Conservation (phyloP, 192 early-diverging fungal species). For the Coemansia nantahalensis region DNA sequence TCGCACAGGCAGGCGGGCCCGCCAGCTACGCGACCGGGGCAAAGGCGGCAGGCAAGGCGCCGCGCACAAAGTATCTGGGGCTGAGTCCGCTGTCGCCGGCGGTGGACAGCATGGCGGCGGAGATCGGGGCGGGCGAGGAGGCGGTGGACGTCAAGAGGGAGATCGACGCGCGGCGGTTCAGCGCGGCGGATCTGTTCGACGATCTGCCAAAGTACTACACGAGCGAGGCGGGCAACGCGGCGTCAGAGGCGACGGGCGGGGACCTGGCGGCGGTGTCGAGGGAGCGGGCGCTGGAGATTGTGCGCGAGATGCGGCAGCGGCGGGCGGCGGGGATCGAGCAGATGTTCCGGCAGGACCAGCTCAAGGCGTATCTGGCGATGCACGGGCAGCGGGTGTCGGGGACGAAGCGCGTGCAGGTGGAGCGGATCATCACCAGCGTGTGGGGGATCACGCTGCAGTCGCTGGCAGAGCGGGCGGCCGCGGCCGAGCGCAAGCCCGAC, state of each 20-base stretch:
- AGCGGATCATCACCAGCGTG: conserved; percentile 30
- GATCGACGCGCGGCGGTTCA: conserved; percentile 34
- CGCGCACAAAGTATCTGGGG: background rate
- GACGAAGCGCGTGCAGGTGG: conserved; percentile 19
- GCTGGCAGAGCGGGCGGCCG: conserved; percentile 9
- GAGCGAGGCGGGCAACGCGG: conserved; percentile 1
- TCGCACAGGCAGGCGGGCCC: too few species aligned
- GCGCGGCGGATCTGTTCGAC: conserved; percentile 17
- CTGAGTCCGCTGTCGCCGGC: conserved; percentile 20
- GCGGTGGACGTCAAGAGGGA: conserved; percentile 9
- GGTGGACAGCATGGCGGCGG: conserved; percentile 10
- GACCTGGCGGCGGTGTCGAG: conserved; percentile 8
- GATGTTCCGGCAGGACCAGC: conserved; percentile 22
- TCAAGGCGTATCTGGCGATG: conserved; percentile 22
- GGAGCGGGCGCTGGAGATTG: background rate
- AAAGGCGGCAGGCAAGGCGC: background rate
- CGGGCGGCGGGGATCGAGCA: conserved; percentile 5
- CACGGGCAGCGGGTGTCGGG: conserved; percentile 8
- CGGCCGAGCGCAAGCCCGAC: conserved; percentile 2
- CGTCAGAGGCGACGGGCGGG: background rate
- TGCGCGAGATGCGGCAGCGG: conserved; percentile 10
- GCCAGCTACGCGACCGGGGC: too few species aligned
- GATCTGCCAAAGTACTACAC: conserved; percentile 19
- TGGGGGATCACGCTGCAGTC: conserved; percentile 31
- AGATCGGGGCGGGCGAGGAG: conserved; percentile 5